Conservation (phyloP, 148 eudicot genomes). For the Rhododendron mucronatum region DNA sequence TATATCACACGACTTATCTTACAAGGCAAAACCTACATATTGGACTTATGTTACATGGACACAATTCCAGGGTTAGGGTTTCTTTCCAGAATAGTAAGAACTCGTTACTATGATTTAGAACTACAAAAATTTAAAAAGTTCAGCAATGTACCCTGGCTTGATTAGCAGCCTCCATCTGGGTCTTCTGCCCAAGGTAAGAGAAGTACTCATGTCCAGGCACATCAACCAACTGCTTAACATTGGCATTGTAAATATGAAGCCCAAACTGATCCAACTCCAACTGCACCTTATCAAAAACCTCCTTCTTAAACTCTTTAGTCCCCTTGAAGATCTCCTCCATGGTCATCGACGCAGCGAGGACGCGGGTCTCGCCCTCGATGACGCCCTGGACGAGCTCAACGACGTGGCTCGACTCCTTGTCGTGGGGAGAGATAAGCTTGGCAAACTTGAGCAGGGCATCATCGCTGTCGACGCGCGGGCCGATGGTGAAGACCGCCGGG, state of each 20-base stretch:
- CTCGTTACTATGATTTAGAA: no score
- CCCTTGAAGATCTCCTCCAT: conserved; percentile 5
- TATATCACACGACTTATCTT: no score
- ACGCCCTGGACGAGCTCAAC: not conserved
- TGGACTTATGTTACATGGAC: no score
- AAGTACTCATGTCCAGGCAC: not conserved
- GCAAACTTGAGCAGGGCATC: not conserved
- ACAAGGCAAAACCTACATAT: no score
- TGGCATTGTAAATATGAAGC: conserved; percentile 1
- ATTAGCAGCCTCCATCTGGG: no score
- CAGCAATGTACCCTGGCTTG: no score
- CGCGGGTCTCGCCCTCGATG: conserved; percentile 1
- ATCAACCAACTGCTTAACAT: conserved; percentile 3
- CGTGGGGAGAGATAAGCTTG: not conserved
- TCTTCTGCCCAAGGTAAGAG: no score
- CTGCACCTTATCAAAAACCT: conserved; percentile 2
- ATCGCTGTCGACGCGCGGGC: not conserved
- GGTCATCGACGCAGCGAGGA: conserved; percentile 3
- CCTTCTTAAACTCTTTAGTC: not conserved
- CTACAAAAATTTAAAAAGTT: no score
- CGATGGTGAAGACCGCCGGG: not conserved
- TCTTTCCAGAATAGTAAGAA: no score
- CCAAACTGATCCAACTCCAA: conserved; percentile 5
- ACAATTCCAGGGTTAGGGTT: no score
- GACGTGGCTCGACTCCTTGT: not conserved